Conservation (phyloP, 1,284 basidiomycete genomes). For the Coniophora puteana region DNA sequence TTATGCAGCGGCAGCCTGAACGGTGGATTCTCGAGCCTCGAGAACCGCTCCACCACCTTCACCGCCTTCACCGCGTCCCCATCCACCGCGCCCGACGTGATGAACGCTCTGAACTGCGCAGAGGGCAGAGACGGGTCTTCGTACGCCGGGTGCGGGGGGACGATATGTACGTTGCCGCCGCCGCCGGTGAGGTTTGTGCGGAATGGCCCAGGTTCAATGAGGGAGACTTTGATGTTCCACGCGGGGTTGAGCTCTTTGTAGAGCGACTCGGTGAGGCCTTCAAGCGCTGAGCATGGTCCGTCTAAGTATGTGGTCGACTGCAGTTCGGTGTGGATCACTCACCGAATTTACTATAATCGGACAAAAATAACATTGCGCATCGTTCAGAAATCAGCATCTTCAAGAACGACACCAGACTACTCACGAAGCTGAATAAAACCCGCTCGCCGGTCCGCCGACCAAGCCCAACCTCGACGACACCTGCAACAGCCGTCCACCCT, state of each 20-base stretch:
- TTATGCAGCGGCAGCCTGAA: conserved; percentile 25
- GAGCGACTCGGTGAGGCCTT: conserved; percentile 21
- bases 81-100: neutral
- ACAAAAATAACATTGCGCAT: neutral
- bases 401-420: neutral
- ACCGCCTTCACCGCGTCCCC: conserved; percentile 21
- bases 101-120: conserved; percentile 1
- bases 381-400: neutral
- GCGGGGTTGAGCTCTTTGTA: conserved; percentile 22
- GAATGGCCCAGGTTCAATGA: no score
- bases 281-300: conserved; percentile 15
- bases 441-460: conserved; percentile 3
- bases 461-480: conserved; percentile 24
- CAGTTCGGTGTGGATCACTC: neutral
- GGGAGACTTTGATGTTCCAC: conserved; percentile 31
- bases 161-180: no score
- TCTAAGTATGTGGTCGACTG: neutral
- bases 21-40: conserved; percentile 22
- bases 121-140: conserved; percentile 4
- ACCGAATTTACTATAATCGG: conserved; percentile 20
- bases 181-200: no score
- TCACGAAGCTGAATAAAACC: conserved; percentile 23
- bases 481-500: conserved; percentile 30
- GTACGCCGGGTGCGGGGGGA: conserved; percentile 18
- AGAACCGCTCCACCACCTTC: conserved; percentile 14